Base-by-base conservation (phyloP, 1,139 yeast species). In the Pichia sp. region DNA sequence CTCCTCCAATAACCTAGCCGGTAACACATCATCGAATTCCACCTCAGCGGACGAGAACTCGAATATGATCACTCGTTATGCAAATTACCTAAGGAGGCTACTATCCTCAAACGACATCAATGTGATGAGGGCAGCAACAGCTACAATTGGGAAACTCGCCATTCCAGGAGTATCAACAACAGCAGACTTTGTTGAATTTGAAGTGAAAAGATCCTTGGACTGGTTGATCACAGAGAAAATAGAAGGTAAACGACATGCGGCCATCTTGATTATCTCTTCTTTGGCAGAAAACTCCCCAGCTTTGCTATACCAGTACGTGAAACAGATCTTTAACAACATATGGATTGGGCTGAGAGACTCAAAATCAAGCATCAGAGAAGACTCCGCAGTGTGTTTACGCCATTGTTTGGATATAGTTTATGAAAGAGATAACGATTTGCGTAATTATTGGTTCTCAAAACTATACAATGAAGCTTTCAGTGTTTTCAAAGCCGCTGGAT, bases 131-230 rank as follows among this genome's bases (percentile, higher is more conserved):
- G 80, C 87, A 38, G 97, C 98, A 2, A 90, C 96, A 1, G 79
- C 78, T 53, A 88, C 97, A 0, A 75, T 93, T 62, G 98, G 98
- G 6, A 87, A 86, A 62, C 74, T 93, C 60, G 96, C 98, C 0
- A 82, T 86, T 1, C 92, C 96, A 0, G 96, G 96, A 30, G 95
- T 96, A 0, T 82, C 95, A 1, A 73, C 90, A 54, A 89, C 96
- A 0, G 90, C 95, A 0, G 97, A 90, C 55, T 86, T 93, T 69
- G 97, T 93, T 32, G 97, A 92, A 60, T 87, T 84, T 63, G 97
- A 93, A 68, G 95, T 95, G 11, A 88, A 87, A 65, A 78, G 90
- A 54, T 90, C 97, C 48, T 77, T 92, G 53, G 98, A 93, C 69
- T 87, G 97, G 95, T 77, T 93, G 40, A 77, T 85, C 26, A 84